phyloP scores from a whole-genome alignment of 768 basidiomycete species.

The Fomitopsis pulvina region DNA sequence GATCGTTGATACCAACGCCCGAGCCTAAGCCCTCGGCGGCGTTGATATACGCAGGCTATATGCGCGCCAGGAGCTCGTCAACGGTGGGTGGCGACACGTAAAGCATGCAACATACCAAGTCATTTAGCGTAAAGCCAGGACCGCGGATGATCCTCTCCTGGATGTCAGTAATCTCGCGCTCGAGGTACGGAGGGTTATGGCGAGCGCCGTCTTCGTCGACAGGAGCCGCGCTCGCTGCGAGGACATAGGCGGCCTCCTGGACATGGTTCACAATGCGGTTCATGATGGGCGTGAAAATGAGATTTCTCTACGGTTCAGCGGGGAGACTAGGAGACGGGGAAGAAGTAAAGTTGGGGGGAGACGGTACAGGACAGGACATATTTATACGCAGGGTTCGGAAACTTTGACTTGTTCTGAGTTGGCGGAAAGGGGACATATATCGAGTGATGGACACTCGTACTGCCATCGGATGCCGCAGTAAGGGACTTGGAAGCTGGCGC shows the following conservation, averaged over 20 bases:
- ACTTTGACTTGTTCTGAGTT: too few relatives aligned
- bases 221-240: constrained; percentile 14
- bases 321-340: too few relatives aligned
- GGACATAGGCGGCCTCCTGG: constrained; percentile 5
- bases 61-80: too few relatives aligned
- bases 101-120: constrained; percentile 22
- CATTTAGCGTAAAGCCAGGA: constrained; percentile 16
- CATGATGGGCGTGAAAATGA: neutral
- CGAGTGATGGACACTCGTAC: too few relatives aligned
- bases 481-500: too few relatives aligned
- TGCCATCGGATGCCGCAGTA: too few relatives aligned
- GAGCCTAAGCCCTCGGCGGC: constrained; percentile 37
- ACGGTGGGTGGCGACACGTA: neutral
- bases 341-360: too few relatives aligned
- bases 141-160: constrained; percentile 24
- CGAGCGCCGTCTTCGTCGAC: constrained; percentile 30
- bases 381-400: too few relatives aligned
- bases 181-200: constrained; percentile 16
- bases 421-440: too few relatives aligned
- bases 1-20: constrained; percentile 44
- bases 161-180: constrained; percentile 24
- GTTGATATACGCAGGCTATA: constrained; percentile 44
- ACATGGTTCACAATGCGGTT: neutral
- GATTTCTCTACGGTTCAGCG: too few relatives aligned
- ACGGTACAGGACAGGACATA: too few relatives aligned